Evolutionary conservation across 192 early-diverging fungal species (phyloP), one percentile per base, ranked within the genome.

Genomic region (Diversispora eburnea): DNA sequence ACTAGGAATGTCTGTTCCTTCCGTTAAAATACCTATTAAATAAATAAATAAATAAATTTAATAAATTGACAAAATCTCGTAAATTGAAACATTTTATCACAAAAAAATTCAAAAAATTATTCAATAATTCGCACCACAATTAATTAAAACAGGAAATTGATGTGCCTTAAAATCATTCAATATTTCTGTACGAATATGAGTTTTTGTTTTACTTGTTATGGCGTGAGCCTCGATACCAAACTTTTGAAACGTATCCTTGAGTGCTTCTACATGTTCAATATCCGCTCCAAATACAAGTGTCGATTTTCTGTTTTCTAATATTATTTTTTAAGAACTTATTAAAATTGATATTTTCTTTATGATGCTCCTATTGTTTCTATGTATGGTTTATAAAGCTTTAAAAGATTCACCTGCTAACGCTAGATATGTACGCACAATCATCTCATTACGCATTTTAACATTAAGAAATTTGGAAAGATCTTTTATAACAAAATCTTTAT

Each of bases 261-360:
- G 77, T 8, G 20, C 77, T 17, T 86, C 64, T 7, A 93, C 86
- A 76, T 98, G 96, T 8, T 72, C 80, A 19, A 95, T 89, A 75
- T 95, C 91, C 2, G 89, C 92, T 2, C 93, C 95, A 83, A 98
- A 98, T 1, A 96, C 91, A 17, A 98, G 76, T 0, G 91, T 93
- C 9, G 89, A 84, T 45, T 85, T 80, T n/a, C 89, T 84, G 4
- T 72, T 60, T 6, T 75, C 80, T 80, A 4, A 19, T 6, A 46
- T 33, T 10, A 54, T 17, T 6, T 63, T 62, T 19, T 41, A 19
- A 10, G 33, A 9, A 64, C 9, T 8, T 45, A 45, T n/a, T 39
- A n/a, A 43, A 20, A 0, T 45, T 7, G 42, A 43, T 1, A 22
- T 12, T 45, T 64, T 9, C 6, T 22, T 48, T 17, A 43, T 48